These are phyloP conservation scores for Hirschioporus abietinus DNA, from an alignment of 768 basidiomycete species.

Conservation along the genomic window DNA sequence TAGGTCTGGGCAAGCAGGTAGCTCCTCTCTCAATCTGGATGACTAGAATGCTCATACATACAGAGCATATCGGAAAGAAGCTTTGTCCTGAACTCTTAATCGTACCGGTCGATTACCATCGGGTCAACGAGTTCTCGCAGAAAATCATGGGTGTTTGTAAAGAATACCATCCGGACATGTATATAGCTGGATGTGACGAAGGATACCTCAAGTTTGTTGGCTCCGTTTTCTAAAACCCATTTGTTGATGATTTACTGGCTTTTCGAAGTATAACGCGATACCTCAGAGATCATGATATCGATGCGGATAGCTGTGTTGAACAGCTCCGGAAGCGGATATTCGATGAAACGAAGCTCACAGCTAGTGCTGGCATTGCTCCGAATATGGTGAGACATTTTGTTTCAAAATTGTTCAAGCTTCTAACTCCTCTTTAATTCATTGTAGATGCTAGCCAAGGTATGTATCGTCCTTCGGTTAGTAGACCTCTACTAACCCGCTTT, in stretches of 20 bases:
- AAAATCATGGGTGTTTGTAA: conserved; percentile 63
- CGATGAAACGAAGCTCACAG: conserved; percentile 79
- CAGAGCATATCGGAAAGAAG: conserved; percentile 89
- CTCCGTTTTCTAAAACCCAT: background rate
- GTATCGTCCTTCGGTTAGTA: conserved; percentile 9
- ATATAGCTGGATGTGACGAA: conserved; percentile 81
- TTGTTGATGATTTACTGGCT: background rate
- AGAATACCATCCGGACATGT: conserved; percentile 74
- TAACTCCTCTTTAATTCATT: background rate
- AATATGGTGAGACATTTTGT: conserved; percentile 59
- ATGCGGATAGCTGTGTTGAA: conserved; percentile 68
- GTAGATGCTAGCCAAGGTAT: conserved; percentile 88
- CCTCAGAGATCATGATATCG: conserved; percentile 60
- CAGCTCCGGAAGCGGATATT: conserved; percentile 72
- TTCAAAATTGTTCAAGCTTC: conserved; percentile 10
- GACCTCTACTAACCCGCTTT: background rate
- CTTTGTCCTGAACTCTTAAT: conserved; percentile 86
- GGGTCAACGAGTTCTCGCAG: conserved; percentile 63
- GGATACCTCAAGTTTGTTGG: conserved; percentile 79
- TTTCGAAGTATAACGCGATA: conserved; percentile 71
- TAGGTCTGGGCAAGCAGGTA: conserved; percentile 91
- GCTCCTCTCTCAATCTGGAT: background rate
- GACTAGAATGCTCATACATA: background rate
- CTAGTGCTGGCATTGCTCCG: conserved; percentile 92
- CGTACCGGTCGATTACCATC: conserved; percentile 45